A percentile compares a stretch with the other conserved stretches of the same genome.
Conservation (phyloP, 345 rosid genomes). For the Hibiscus tridactylites region DNA sequence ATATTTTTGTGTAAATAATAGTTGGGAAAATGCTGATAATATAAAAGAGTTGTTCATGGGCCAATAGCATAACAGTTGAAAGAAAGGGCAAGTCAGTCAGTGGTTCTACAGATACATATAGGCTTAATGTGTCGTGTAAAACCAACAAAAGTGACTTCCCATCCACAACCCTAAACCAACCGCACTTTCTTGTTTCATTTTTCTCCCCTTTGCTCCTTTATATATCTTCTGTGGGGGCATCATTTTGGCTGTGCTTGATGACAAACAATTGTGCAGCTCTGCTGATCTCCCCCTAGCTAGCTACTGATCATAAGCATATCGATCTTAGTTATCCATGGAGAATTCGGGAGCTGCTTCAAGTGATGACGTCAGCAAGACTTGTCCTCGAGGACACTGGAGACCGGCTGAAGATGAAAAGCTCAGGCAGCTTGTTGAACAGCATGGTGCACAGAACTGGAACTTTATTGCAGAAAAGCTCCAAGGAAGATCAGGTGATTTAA, state of each 20-base stretch:
- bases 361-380: conserved; percentile 32
- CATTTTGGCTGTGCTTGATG: conserved; percentile 25
- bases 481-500: conserved; percentile 56
- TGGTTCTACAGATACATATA: conserved; percentile 22
- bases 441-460: conserved; percentile 72
- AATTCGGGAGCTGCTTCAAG: conserved; percentile 28
- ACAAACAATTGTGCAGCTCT: conserved; percentile 7
- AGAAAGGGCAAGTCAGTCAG: conserved; percentile 28
- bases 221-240: conserved; percentile 35
- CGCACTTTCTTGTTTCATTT: conserved; percentile 31
- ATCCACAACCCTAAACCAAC: conserved; percentile 62
- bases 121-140: conserved; percentile 53
- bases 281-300: not conserved
- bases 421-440: conserved; percentile 47
- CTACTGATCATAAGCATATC: not conserved
- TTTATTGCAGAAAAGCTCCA: conserved; percentile 61
- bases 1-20: not conserved
- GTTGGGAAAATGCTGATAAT: conserved; percentile 5
- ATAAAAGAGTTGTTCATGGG: conserved; percentile 12
- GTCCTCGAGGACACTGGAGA: conserved; percentile 69
- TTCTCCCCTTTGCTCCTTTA: conserved; percentile 15
- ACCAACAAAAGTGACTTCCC: conserved; percentile 70
- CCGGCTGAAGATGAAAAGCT: conserved; percentile 71
- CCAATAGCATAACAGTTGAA: conserved; percentile 20
- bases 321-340: conserved; percentile 18